A percentile compares a stretch with the other conserved stretches of the same genome.
phyloP scores from a whole-genome alignment of 768 basidiomycete genomes.

The Hygrophoropsis aurantiaca region DNA sequence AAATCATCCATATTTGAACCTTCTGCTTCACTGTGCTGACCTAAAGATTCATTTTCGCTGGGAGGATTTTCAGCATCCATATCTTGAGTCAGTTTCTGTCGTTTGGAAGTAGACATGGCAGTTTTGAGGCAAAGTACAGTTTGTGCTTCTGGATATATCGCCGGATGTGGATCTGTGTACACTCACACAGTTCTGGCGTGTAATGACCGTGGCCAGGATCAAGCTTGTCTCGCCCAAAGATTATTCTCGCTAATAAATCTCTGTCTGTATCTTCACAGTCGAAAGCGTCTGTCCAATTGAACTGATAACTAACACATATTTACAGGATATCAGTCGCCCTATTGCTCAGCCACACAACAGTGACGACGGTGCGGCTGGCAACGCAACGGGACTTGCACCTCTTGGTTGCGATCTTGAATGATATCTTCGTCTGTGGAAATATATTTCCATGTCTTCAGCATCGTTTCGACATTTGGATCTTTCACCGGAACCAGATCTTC shows the following conservation, averaged over 20 bases:
- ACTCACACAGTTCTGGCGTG: neutral
- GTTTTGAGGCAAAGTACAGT: neutral
- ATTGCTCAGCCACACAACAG: too few relatives aligned
- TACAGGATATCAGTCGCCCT: too few relatives aligned
- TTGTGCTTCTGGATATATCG: neutral
- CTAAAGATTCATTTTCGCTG: slow-evolving; percentile 8
- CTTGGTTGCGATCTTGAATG: neutral
- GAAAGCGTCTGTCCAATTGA: too few relatives aligned
- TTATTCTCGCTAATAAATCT: too few relatives aligned
- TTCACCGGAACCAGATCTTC: slow-evolving; percentile 75
- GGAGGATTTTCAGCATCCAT: slow-evolving; percentile 11
- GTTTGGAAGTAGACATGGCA: slow-evolving; percentile 54
- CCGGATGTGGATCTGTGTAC: neutral
- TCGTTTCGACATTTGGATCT: slow-evolving; percentile 48
- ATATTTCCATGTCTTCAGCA: slow-evolving; percentile 27
- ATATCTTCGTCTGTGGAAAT: neutral
- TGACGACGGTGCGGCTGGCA: too few relatives aligned
- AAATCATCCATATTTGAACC: slow-evolving; percentile 10
- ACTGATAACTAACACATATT: too few relatives aligned
- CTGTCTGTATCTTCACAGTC: too few relatives aligned
- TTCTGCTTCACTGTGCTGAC: neutral
- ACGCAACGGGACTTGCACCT: too few relatives aligned
- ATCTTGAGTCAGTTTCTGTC: slow-evolving; percentile 41
- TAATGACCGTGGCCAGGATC: neutral
- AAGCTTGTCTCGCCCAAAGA: too few relatives aligned